phyloP scores from a whole-genome alignment of 371 early-diverging fungal genomes.

The Umbelopsis sp. region DNA sequence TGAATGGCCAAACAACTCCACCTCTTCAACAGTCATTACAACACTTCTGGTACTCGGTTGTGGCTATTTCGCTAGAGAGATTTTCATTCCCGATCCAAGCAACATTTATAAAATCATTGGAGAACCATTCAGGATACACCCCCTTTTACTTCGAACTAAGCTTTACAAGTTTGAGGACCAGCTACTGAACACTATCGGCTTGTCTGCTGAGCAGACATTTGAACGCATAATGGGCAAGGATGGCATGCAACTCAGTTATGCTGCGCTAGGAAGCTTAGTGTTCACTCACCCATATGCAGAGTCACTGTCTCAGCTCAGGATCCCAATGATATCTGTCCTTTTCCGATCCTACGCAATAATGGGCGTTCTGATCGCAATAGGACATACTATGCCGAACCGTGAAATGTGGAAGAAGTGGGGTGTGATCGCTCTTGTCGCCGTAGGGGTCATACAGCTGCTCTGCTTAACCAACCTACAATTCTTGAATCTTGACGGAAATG shows the following conservation, averaged over 20 bases:
- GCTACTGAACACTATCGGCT: not conserved
- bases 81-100: not conserved
- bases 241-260: conserved; percentile 15
- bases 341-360: not conserved
- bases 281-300: conserved; percentile 10
- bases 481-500: conserved; percentile 1
- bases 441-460: not conserved
- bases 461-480: conserved; percentile 14
- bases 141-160: conserved; percentile 1
- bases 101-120: conserved; percentile 13
- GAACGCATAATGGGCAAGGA: conserved; percentile 16
- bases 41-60: not conserved
- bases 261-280: not conserved
- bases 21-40: not conserved
- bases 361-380: not conserved
- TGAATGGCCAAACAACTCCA: not conserved
- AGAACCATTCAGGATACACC: conserved; percentile 8
- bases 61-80: not conserved
- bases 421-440: not conserved
- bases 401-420: conserved; percentile 10
- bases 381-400: conserved; percentile 3
- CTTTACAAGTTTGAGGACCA: conserved; percentile 13
- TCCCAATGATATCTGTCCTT: conserved; percentile 3
- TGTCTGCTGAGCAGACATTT: conserved; percentile 8
- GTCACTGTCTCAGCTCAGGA: not conserved